phyloP scores from a whole-genome alignment of 177 flowering plant genomes.

The Vitis hybrid region DNA sequence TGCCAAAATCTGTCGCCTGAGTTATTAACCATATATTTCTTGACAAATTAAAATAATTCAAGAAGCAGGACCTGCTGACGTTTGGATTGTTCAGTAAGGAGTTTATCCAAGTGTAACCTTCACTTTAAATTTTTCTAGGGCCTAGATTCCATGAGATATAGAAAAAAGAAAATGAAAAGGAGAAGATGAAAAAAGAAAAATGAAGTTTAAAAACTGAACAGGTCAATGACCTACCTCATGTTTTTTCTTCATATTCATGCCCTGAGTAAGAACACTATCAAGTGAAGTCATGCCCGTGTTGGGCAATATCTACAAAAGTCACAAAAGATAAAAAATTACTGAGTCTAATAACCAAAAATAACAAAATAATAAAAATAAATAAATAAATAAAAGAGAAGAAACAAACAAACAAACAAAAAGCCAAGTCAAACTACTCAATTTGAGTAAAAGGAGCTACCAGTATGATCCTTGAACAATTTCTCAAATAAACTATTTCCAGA shows the following conservation, averaged over 20 bases:
- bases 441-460: too few relatives aligned
- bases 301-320: constrained; percentile 57
- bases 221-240: constrained; percentile 63
- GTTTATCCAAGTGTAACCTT: background rate
- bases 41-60: background rate
- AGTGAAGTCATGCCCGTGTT: constrained; percentile 41
- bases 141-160: background rate
- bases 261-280: constrained; percentile 67
- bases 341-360: too few relatives aligned
- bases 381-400: too few relatives aligned
- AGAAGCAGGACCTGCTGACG: background rate
- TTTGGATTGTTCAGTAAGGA: too few relatives aligned
- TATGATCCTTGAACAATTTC: too few relatives aligned
- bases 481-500: too few relatives aligned
- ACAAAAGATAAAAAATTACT: background rate
- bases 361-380: too few relatives aligned
- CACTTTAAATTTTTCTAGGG: background rate
- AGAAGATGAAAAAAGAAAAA: background rate
- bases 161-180: background rate
- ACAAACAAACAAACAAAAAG: too few relatives aligned
- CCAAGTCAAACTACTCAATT: too few relatives aligned
- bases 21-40: too few relatives aligned
- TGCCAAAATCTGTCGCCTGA: too few relatives aligned
- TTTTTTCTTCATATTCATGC: constrained; percentile 86
- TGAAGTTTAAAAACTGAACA: background rate